Base-by-base conservation (phyloP, 345 rosid species). In the Linum usitatissimum region DNA sequence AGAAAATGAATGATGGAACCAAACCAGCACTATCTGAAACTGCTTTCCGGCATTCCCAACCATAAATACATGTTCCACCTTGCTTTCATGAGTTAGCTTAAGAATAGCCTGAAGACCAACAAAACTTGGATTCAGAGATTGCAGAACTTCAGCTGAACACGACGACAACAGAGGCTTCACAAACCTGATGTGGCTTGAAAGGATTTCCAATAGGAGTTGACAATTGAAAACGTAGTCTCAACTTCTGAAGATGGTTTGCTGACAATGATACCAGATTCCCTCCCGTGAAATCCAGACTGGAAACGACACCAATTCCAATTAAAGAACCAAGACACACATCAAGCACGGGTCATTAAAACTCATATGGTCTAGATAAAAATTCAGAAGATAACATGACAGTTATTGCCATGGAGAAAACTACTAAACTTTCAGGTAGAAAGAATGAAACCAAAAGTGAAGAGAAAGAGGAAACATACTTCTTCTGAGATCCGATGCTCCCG, bases 101-200 rank as follows among this genome's bases (percentile, higher is more conserved):
- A 94, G 83, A 77, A 88, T 81, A 62, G 96, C 91, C 99, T 94
- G 86, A 72, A 79, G 18, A 61, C 30, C 72, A 66, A 71, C 65
- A 77, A 75, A 55, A 61, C 72, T 64, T 75, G 53, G 76, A 60
- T 55, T 67, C 63, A 63, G 18, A 67, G 61, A 49, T 55, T 54
- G 5, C 61, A 13, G 13, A 9, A 67, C 15, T 18, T 23, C 30
- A 59, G 42, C 63, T 8, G 18, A 51, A 65, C 21, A 14, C 34
- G 13, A 60, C n/a, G 15, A 18, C 36, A 34, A 18, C 36, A 34
- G 60, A 57, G 49, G 63, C 58, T 45, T 28, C 57, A 70, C 71
- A 64, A 62, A 94, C 99, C 95, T 94, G 99, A 76, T 90, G 97
- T 65, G 97, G 99, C 79, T 77, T 83, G 81, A 90, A 94, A 55